These are phyloP conservation scores for Pleoardoris graminearum DNA, from an alignment of 2,329 filamentous ascomycete genomes.

Conservation along the genomic window DNA sequence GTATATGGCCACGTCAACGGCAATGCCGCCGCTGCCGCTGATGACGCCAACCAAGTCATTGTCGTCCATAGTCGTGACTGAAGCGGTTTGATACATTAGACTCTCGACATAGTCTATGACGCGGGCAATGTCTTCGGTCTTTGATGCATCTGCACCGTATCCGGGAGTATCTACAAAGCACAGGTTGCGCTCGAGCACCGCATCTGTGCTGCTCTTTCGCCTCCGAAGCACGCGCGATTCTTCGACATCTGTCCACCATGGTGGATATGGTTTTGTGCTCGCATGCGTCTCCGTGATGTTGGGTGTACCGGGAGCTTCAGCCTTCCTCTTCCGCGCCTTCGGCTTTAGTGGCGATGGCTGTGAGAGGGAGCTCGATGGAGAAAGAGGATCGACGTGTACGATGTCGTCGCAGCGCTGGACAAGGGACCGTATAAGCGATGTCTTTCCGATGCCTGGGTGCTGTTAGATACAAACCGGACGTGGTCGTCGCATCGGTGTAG, in stretches of 20 bases:
- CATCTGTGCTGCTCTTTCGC: conserved; percentile 70
- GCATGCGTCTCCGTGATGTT: conserved; percentile 49
- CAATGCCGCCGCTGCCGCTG: conserved; percentile 77
- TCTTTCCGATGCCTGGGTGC: conserved; percentile 87
- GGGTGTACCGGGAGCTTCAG: conserved; percentile 24
- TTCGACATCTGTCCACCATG: conserved; percentile 85
- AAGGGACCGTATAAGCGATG: conserved; percentile 84
- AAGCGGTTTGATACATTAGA: conserved; percentile 65
- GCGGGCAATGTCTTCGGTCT: conserved; percentile 28
- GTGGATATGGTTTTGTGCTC: conserved; percentile 68
- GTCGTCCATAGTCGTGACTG: conserved; percentile 66
- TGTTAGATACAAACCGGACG: neutral
- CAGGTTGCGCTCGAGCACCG: conserved; percentile 84
- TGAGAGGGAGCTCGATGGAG: conserved; percentile 31
- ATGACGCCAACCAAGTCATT: conserved; percentile 76
- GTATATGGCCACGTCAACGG: conserved; percentile 86
- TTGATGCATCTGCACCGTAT: conserved; percentile 53
- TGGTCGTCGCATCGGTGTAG: neutral
- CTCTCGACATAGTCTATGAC: conserved; percentile 72
- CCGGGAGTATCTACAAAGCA: conserved; percentile 89
- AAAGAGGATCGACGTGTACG: conserved; percentile 80
- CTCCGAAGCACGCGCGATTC: conserved; percentile 63
- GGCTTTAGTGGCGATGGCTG: conserved; percentile 27
- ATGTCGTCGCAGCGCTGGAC: conserved; percentile 88
- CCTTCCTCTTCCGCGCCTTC: conserved; percentile 31